Conservation (phyloP, 495 filamentous ascomycete species). For the Penicillium canescens region DNA sequence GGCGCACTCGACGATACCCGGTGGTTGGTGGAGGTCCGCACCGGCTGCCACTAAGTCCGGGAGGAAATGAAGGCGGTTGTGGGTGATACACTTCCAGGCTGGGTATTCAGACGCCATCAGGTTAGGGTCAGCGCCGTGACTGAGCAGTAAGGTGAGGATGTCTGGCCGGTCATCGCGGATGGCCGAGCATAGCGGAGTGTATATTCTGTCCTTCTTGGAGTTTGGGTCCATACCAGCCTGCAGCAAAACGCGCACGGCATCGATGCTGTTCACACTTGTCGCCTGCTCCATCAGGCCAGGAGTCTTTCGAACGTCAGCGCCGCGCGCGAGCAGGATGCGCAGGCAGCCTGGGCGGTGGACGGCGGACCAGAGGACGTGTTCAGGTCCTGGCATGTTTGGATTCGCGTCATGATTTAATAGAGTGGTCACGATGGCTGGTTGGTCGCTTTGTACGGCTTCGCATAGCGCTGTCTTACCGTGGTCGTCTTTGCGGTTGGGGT, state of each 20-base stretch:
- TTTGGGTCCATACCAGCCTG: slow-evolving; percentile 51
- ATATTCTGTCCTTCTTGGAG: slow-evolving; percentile 55
- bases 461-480: slow-evolving; percentile 55
- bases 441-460: slow-evolving; percentile 53
- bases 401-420: slow-evolving; percentile 52
- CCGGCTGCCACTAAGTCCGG: slow-evolving; percentile 50
- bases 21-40: slow-evolving; percentile 49
- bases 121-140: slow-evolving; percentile 54
- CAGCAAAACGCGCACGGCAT: slow-evolving; percentile 49
- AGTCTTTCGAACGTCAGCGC: slow-evolving; percentile 46
- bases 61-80: slow-evolving; percentile 49
- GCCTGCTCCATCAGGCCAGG: slow-evolving; percentile 56
- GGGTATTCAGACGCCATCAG: slow-evolving; percentile 53
- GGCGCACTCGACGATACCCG: slow-evolving; percentile 56
- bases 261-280: slow-evolving; percentile 44
- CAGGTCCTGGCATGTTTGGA: slow-evolving; percentile 51
- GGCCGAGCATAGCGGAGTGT: slow-evolving; percentile 56
- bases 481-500: slow-evolving; percentile 52
- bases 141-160: slow-evolving; percentile 51
- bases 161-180: slow-evolving; percentile 54
- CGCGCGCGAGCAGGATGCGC: slow-evolving; percentile 49
- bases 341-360: slow-evolving; percentile 51
- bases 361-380: slow-evolving; percentile 55
- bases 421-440: slow-evolving; percentile 46
- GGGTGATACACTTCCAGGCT: slow-evolving; percentile 57